These are phyloP conservation scores for Globisporangium irregulare DNA, from an alignment of 352 stramenopile species.

Conservation along the genomic window DNA sequence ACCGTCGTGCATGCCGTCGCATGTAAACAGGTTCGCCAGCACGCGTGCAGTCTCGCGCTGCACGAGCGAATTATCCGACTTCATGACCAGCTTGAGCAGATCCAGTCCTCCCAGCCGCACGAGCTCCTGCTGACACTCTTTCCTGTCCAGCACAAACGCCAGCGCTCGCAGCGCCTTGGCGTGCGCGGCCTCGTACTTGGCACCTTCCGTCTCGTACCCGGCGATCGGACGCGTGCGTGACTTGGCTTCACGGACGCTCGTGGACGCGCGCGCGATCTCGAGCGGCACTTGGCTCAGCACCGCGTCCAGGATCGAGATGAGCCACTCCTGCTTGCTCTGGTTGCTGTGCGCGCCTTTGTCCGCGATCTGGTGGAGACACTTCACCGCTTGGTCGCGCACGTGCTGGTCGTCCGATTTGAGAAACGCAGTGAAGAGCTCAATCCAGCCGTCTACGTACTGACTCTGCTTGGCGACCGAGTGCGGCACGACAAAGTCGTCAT, in stretches of 20 bases:
- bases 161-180: conserved; percentile 57
- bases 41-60: conserved; percentile 59
- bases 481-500: conserved; percentile 57
- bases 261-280: conserved; percentile 41
- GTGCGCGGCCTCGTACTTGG: conserved; percentile 44
- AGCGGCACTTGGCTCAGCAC: conserved; percentile 55
- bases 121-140: conserved; percentile 59
- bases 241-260: conserved; percentile 56
- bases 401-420: conserved; percentile 43
- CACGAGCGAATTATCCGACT: conserved; percentile 40
- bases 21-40: conserved; percentile 65
- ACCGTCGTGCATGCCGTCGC: conserved; percentile 36
- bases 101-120: conserved; percentile 47
- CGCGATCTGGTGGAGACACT: conserved; percentile 60
- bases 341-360: conserved; percentile 41
- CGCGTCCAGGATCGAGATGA: conserved; percentile 67
- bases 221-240: conserved; percentile 57
- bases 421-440: conserved; percentile 73
- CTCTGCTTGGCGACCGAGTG: conserved; percentile 30
- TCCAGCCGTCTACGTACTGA: conserved; percentile 72
- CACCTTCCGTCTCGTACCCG: conserved; percentile 22
- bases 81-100: conserved; percentile 49
- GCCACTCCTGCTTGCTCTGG: conserved; percentile 69
- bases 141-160: conserved; percentile 50
- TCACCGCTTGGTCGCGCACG: conserved; percentile 45